These are phyloP conservation scores for Diaporthe caulivora DNA, from an alignment of 2,329 filamentous ascomycete genomes.

Conservation along the genomic window DNA sequence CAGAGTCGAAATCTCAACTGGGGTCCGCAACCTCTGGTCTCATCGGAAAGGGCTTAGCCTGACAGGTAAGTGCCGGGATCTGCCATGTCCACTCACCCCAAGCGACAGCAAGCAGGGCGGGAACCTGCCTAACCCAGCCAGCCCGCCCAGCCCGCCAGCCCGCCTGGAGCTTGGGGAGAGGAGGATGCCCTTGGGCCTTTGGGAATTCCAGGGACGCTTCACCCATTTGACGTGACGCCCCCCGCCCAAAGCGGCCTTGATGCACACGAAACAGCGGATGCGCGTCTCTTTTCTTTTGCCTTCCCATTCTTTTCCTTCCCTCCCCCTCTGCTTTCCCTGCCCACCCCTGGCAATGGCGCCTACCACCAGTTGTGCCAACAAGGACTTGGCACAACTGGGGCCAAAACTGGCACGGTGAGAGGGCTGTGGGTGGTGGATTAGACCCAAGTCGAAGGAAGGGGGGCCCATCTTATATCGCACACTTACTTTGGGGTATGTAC, in stretches of 20 bases:
- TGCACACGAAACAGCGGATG: constrained; percentile 27
- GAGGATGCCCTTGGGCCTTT: not conserved
- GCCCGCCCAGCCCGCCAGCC: constrained; percentile 16
- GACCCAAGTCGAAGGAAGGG: constrained; percentile 7
- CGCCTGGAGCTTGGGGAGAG: constrained; percentile 15
- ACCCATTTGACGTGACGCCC: constrained; percentile 27
- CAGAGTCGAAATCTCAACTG: constrained; percentile 17
- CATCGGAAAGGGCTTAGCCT: constrained; percentile 29
- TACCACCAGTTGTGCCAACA: constrained; percentile 26
- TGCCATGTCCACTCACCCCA: constrained; percentile 24
- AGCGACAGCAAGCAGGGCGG: constrained; percentile 23
- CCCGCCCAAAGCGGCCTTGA: constrained; percentile 19
- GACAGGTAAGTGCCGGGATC: constrained; percentile 30
- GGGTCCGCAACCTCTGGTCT: constrained; percentile 27
- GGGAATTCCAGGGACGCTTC: constrained; percentile 13
- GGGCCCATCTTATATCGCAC: not conserved
- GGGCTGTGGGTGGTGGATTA: not conserved
- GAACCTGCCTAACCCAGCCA: constrained; percentile 30
- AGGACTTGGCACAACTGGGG: constrained; percentile 13
- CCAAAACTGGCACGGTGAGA: constrained; percentile 16
- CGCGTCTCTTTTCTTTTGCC: constrained; percentile 8
- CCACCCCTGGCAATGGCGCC: constrained; percentile 19
- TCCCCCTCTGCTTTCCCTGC: not conserved
- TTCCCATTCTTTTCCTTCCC: not conserved
- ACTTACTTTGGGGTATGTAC: too few species aligned